Conservation (phyloP, 2,329 filamentous ascomycete species). For the Beauveria sp. region DNA sequence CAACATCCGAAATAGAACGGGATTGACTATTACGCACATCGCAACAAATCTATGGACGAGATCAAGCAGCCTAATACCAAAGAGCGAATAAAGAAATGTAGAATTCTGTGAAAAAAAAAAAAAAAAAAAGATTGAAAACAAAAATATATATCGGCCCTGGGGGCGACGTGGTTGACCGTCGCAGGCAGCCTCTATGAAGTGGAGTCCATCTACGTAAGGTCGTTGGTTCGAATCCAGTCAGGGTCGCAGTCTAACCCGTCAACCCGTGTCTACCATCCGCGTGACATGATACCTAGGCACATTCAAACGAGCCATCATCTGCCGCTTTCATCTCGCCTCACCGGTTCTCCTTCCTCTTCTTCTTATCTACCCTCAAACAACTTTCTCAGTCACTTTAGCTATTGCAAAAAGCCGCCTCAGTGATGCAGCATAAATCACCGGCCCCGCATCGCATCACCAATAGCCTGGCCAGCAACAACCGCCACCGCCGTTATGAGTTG, state of each 20-base stretch:
- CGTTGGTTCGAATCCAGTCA: too few relatives aligned
- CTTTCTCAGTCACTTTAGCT: not conserved
- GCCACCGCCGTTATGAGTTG: constrained; percentile 50
- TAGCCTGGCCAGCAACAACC: not conserved
- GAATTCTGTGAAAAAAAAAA: too few relatives aligned
- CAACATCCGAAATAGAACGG: too few relatives aligned
- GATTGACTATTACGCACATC: too few relatives aligned
- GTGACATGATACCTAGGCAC: not conserved
- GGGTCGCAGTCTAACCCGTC: too few relatives aligned
- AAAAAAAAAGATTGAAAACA: too few relatives aligned
- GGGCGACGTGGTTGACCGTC: too few relatives aligned
- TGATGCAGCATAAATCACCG: not conserved
- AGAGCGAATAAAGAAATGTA: too few relatives aligned
- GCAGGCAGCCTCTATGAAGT: too few relatives aligned
- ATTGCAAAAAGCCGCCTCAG: not conserved
- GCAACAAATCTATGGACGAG: too few relatives aligned
- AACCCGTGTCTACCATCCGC: not conserved
- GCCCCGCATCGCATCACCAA: not conserved
- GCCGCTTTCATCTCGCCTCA: not conserved
- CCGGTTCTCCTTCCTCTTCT: not conserved
- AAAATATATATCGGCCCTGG: too few relatives aligned
- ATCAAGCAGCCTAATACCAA: not conserved
- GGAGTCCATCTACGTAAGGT: too few relatives aligned
- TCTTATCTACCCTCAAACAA: not conserved
- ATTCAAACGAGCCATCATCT: constrained; percentile 7